phyloP scores from a whole-genome alignment of 2,329 filamentous ascomycete genomes.

The Neofusicoccum kwambonambiense region DNA sequence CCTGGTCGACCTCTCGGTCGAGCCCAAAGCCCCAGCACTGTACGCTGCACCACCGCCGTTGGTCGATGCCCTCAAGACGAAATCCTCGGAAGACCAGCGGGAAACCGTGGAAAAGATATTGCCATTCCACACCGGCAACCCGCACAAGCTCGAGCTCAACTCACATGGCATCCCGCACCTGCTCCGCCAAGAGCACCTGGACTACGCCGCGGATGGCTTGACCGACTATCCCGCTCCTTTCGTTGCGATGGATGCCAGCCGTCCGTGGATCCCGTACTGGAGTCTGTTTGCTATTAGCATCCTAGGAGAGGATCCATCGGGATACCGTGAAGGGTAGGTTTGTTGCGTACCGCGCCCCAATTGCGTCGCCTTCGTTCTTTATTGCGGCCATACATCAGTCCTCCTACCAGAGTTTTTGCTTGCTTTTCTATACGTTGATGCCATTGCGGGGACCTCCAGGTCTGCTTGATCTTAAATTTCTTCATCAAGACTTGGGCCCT shows the following conservation, averaged over 20 bases:
- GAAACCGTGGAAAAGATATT: slow-evolving; percentile 67
- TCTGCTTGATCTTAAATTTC: too few relatives aligned
- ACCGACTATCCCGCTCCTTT: slow-evolving; percentile 66
- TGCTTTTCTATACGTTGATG: too few relatives aligned
- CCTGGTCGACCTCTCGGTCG: slow-evolving; percentile 17
- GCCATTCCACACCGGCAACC: slow-evolving; percentile 61
- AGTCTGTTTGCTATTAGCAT: slow-evolving; percentile 71
- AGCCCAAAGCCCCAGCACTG: slow-evolving; percentile 30
- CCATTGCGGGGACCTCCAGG: too few relatives aligned
- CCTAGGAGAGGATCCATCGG: slow-evolving; percentile 53
- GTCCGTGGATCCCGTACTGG: slow-evolving; percentile 97
- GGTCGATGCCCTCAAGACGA: slow-evolving; percentile 64
- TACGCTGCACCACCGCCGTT: slow-evolving; percentile 52
- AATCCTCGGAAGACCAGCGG: slow-evolving; percentile 67
- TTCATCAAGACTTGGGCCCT: too few relatives aligned
- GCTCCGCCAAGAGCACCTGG: slow-evolving; percentile 60
- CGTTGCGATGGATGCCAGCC: slow-evolving; percentile 75
- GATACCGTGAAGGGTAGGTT: slow-evolving; percentile 63
- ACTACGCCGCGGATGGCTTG: slow-evolving; percentile 59
- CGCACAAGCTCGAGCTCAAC: slow-evolving; percentile 60
- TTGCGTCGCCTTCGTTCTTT: too few relatives aligned
- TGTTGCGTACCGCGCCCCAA: not conserved
- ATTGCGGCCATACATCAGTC: too few relatives aligned
- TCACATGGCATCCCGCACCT: slow-evolving; percentile 71
- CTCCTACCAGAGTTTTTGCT: too few relatives aligned